These are phyloP conservation scores for Mallotus nudiflorus DNA, from an alignment of 345 rosid genomes.

Conservation along the genomic window DNA sequence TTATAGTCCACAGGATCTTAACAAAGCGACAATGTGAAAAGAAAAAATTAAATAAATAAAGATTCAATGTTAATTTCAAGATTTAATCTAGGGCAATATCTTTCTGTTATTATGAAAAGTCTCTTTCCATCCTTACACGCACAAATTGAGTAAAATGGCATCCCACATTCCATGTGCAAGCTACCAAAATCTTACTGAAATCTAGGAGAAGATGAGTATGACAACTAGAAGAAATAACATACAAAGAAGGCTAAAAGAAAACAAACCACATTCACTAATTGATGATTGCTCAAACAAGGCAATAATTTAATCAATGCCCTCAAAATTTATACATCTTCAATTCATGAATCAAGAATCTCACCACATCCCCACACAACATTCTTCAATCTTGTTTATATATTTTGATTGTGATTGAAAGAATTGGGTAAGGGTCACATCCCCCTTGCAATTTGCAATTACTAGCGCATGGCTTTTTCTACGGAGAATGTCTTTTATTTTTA, in stretches of 20 bases:
- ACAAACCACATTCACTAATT: background rate
- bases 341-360: background rate
- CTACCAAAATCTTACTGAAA: slow-evolving; percentile 13
- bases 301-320: background rate
- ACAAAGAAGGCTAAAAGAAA: background rate
- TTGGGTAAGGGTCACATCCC: background rate
- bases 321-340: background rate
- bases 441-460: background rate
- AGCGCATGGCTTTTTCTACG: slow-evolving; percentile 1
- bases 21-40: too few species aligned
- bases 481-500: slow-evolving; percentile 1
- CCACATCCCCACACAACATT: slow-evolving; percentile 3
- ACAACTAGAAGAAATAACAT: background rate
- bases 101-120: too few species aligned
- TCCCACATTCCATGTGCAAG: background rate
- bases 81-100: too few species aligned
- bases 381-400: background rate
- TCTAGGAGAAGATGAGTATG: background rate
- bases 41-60: too few species aligned
- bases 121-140: too few species aligned
- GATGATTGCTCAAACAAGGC: background rate
- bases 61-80: too few species aligned
- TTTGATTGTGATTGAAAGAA: background rate
- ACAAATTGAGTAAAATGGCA: background rate
- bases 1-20: too few species aligned